These are phyloP conservation scores for Curvularia lunata DNA, from an alignment of 2,329 filamentous ascomycete genomes.

Conservation along the genomic window DNA sequence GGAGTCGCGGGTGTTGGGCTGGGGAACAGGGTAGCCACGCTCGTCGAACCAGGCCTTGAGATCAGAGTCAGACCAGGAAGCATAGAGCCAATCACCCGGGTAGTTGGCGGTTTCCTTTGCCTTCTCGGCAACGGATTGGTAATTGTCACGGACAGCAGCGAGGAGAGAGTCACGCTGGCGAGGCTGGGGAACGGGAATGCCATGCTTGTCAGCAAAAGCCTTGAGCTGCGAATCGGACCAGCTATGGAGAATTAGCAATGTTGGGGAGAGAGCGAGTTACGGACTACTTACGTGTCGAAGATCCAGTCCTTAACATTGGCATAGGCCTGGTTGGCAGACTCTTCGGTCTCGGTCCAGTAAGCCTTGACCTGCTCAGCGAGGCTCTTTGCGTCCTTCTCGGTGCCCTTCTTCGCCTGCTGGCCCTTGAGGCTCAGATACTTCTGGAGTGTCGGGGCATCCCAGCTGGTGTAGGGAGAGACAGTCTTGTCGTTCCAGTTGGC, in stretches of 20 bases:
- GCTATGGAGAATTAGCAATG: slow-evolving; percentile 58
- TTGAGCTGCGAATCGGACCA: slow-evolving; percentile 96
- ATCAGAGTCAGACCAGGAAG: slow-evolving; percentile 89
- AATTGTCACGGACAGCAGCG: slow-evolving; percentile 78
- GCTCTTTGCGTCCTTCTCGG: slow-evolving; percentile 71
- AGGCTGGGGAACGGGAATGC: slow-evolving; percentile 86
- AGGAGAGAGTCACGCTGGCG: slow-evolving; percentile 83
- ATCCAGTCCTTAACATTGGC: slow-evolving; percentile 84
- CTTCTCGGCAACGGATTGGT: slow-evolving; percentile 77
- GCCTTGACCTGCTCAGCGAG: slow-evolving; percentile 72
- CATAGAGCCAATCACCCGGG: slow-evolving; percentile 93
- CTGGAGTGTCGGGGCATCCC: slow-evolving; percentile 73
- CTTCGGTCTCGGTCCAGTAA: slow-evolving; percentile 80
- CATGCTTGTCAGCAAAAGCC: slow-evolving; percentile 86
- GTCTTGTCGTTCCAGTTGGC: slow-evolving; percentile 86
- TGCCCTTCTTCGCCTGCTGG: slow-evolving; percentile 69
- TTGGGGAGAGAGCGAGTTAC: neutral
- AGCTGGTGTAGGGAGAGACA: slow-evolving; percentile 74
- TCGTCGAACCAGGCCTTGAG: slow-evolving; percentile 93
- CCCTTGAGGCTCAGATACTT: slow-evolving; percentile 75
- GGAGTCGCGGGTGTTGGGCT: slow-evolving; percentile 83
- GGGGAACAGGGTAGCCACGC: slow-evolving; percentile 83
- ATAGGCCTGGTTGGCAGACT: slow-evolving; percentile 76
- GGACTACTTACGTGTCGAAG: slow-evolving; percentile 69
- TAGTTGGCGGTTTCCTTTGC: slow-evolving; percentile 80